Conservation (phyloP, 2,329 filamentous ascomycete species). For the Phialemonium atrogriseum region DNA sequence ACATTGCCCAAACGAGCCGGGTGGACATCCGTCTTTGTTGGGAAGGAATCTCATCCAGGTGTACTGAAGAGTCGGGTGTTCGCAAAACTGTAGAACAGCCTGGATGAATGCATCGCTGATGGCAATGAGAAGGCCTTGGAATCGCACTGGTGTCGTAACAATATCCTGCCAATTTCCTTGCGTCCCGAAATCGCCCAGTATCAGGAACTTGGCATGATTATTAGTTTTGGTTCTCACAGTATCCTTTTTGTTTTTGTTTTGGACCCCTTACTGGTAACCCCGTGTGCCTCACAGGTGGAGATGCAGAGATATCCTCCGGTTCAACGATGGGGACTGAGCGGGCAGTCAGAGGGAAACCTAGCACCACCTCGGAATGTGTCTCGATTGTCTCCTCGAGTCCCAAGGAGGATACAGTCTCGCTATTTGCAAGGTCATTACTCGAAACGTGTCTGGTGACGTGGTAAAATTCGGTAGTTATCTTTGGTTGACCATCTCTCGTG, state of each 20-base stretch:
- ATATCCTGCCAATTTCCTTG: conserved; percentile 15
- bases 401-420: conserved; percentile 1
- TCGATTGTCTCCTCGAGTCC: conserved; percentile 3
- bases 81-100: conserved; percentile 5
- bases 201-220: conserved; percentile 15
- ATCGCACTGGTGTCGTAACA: conserved; percentile 10
- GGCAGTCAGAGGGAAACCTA: conserved; percentile 13
- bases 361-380: conserved; percentile 9
- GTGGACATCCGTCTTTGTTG: too few species aligned
- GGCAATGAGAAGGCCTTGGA: conserved; percentile 5
- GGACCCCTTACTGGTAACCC: too few species aligned
- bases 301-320: conserved; percentile 12
- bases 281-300: conserved; percentile 12
- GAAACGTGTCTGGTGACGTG: conserved; percentile 6
- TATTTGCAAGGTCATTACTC: conserved; percentile 3
- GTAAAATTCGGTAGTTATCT: neutral
- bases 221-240: conserved; percentile 5
- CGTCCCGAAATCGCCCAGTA: conserved; percentile 19
- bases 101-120: conserved; percentile 3
- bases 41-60: conserved; percentile 5
- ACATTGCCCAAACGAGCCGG: too few species aligned
- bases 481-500: neutral
- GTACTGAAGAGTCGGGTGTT: conserved; percentile 1
- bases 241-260: too few species aligned
- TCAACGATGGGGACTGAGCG: neutral